A percentile compares a stretch with the other conserved stretches of the same genome.
phyloP scores from a whole-genome alignment of 441 rosid genomes.

The Mallotus japonicus region DNA sequence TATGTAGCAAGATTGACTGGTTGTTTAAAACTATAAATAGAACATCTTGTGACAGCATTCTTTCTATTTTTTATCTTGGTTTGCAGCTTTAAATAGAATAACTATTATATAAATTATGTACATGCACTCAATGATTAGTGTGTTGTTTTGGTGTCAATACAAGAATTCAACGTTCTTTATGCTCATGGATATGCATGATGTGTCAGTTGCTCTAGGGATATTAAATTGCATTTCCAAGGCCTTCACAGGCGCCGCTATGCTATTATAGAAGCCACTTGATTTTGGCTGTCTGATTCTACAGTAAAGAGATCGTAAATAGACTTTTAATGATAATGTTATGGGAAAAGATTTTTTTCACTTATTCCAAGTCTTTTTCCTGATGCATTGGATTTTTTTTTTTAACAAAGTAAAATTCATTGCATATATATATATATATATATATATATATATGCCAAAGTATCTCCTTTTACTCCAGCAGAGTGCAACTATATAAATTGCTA shows the following conservation, averaged over 20 bases:
- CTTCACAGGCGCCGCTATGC: not conserved
- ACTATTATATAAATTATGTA: not conserved
- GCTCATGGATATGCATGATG: not conserved
- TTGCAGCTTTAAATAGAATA: not conserved
- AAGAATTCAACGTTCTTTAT: not conserved
- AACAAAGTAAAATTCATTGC: too few species aligned
- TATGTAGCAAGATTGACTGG: not conserved
- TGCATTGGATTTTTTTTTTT: not conserved
- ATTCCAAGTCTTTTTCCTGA: not conserved
- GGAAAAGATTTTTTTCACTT: not conserved
- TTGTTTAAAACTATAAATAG: not conserved
- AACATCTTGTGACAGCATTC: not conserved
- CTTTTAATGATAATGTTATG: not conserved
- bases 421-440: too few species aligned
- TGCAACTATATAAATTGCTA: not conserved
- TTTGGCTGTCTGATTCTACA: not conserved
- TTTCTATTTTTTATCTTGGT: not conserved
- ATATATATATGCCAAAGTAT: constrained; percentile 8
- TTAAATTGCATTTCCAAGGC: not conserved
- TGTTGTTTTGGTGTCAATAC: not conserved
- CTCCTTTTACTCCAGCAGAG: not conserved
- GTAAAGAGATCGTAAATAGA: not conserved
- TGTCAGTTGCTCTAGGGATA: not conserved
- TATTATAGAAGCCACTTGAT: not conserved
- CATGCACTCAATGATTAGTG: not conserved